Conservation (phyloP, 495 filamentous ascomycete genomes). For the Neurospora cerealis region DNA sequence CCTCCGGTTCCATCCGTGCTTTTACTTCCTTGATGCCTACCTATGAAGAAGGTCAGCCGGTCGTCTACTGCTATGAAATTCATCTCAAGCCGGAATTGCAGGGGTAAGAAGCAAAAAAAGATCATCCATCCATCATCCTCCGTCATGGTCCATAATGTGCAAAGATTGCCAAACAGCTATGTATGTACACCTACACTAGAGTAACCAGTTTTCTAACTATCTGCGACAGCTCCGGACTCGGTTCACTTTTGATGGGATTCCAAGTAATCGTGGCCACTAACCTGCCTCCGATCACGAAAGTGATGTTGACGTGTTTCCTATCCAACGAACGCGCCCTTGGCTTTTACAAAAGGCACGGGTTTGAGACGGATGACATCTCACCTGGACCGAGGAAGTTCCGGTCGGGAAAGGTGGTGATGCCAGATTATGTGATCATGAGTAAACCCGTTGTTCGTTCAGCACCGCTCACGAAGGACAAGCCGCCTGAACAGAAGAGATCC, state of each 20-base stretch:
- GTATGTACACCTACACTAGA: not conserved
- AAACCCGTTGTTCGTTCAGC: conserved; percentile 31
- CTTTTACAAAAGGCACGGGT: conserved; percentile 66
- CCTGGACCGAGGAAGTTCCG: conserved; percentile 52
- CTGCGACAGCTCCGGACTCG: conserved; percentile 35
- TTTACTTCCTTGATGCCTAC: conserved; percentile 81
- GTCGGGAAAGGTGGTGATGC: conserved; percentile 51
- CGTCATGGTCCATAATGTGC: not conserved
- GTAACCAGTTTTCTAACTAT: not conserved
- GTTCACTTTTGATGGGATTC: conserved; percentile 32
- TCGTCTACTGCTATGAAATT: conserved; percentile 84
- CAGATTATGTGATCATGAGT: conserved; percentile 65
- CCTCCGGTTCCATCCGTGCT: conserved; percentile 32
- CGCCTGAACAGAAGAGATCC: not conserved
- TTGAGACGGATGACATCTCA: conserved; percentile 54
- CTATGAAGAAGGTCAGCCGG: conserved; percentile 61
- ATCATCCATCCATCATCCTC: not conserved
- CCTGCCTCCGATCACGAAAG: conserved; percentile 50
- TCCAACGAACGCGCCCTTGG: conserved; percentile 48
- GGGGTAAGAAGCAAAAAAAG: conserved; percentile 18
- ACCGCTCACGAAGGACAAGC: not conserved
- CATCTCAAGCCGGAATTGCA: conserved; percentile 53
- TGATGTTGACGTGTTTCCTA: conserved; percentile 79
- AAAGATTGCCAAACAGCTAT: not conserved
- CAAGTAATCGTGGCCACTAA: conserved; percentile 32